These are phyloP conservation scores for Saksenaea oblongispora DNA, from an alignment of 371 early-diverging fungal species.

Conservation along the genomic window DNA sequence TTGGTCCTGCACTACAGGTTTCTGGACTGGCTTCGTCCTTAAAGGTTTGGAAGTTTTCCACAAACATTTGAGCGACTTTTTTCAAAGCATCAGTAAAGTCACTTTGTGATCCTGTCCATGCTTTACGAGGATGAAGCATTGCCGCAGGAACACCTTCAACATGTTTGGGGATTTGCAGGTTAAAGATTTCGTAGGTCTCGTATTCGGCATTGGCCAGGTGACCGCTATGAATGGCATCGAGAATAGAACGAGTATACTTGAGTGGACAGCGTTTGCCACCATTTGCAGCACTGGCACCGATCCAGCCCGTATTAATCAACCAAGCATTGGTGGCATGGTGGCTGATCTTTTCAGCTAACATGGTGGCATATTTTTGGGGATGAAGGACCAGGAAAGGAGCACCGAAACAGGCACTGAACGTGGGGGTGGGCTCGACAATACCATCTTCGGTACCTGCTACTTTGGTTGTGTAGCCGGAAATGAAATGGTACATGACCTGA, in stretches of 20 bases:
- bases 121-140: conserved; percentile 84
- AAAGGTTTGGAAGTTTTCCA: conserved; percentile 88
- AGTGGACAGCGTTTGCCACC: conserved; percentile 86
- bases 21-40: conserved; percentile 79
- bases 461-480: conserved; percentile 87
- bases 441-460: conserved; percentile 97
- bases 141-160: conserved; percentile 80
- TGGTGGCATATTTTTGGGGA: conserved; percentile 92
- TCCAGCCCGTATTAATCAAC: conserved; percentile 98
- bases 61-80: conserved; percentile 84
- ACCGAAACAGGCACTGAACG: conserved; percentile 95
- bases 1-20: conserved; percentile 79
- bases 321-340: conserved; percentile 87
- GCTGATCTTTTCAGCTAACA: conserved; percentile 92
- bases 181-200: conserved; percentile 81
- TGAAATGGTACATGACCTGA: conserved; percentile 97
- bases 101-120: conserved; percentile 77
- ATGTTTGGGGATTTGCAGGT: conserved; percentile 82
- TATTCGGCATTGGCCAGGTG: conserved; percentile 84
- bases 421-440: conserved; percentile 86
- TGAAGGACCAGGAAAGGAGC: conserved; percentile 96
- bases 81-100: conserved; percentile 68
- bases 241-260: conserved; percentile 94
- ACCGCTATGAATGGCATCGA: conserved; percentile 95
- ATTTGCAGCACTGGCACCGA: conserved; percentile 85